phyloP scores from a whole-genome alignment of 352 stramenopile genomes.

The Pythium brachiatum region DNA sequence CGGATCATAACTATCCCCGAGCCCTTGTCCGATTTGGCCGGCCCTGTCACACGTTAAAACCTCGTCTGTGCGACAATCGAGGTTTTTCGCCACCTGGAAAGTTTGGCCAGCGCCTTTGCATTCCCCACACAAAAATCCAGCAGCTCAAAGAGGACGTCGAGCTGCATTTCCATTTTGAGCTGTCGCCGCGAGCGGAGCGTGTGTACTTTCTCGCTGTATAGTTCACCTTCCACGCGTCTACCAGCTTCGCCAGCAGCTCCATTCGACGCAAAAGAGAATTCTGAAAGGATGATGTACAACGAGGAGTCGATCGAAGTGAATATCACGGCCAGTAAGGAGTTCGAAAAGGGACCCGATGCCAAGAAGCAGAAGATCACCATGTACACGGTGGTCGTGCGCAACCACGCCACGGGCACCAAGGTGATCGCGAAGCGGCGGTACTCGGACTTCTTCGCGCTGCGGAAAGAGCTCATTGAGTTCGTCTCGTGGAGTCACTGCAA shows the following conservation, averaged over 20 bases:
- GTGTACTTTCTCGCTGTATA: not conserved
- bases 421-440: constrained; percentile 78
- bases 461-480: constrained; percentile 80
- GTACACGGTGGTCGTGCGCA: constrained; percentile 84
- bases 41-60: not conserved
- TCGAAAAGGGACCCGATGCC: constrained; percentile 19
- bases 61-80: constrained; percentile 2
- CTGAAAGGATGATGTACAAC: constrained; percentile 23
- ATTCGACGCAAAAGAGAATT: constrained; percentile 1
- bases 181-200: not conserved
- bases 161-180: constrained; percentile 1
- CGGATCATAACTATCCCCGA: constrained; percentile 4
- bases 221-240: not conserved
- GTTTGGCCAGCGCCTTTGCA: constrained; percentile 6
- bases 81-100: constrained; percentile 6
- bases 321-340: constrained; percentile 32
- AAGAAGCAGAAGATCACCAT: constrained; percentile 76
- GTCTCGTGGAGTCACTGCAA: constrained; percentile 76
- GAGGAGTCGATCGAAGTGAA: constrained; percentile 29
- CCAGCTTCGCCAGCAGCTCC: not conserved
- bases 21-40: constrained; percentile 24
- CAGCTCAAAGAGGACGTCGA: not conserved
- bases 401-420: constrained; percentile 66
- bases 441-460: constrained; percentile 83
- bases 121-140: not conserved